A percentile compares a stretch with the other conserved stretches of the same genome.
Evolutionary conservation across 352 stramenopile species (phyloP).

Genomic region (Thalassiosira livingstoniorum): DNA sequence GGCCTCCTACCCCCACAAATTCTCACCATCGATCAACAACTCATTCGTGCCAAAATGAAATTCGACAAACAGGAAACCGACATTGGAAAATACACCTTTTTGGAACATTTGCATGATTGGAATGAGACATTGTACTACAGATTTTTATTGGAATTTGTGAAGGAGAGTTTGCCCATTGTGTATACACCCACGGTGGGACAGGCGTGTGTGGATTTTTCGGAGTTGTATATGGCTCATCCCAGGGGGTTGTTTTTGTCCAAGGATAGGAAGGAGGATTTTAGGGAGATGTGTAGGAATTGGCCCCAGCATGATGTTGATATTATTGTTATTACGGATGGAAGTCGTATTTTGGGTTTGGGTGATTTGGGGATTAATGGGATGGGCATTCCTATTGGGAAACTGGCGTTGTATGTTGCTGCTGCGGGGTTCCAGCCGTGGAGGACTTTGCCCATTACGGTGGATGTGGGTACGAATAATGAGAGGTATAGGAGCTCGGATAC

Average conservation of each 20-base stretch:
- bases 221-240: neutral
- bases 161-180: conserved; percentile 94
- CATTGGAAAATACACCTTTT: conserved; percentile 94
- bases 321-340: conserved; percentile 97
- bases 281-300: conserved; percentile 96
- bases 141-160: conserved; percentile 88
- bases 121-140: conserved; percentile 97
- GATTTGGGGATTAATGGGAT: conserved; percentile 97
- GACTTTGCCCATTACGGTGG: conserved; percentile 93
- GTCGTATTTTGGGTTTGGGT: conserved; percentile 94
- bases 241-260: neutral
- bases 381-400: conserved; percentile 95
- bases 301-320: conserved; percentile 94
- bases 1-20: conserved; percentile 91
- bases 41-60: conserved; percentile 88
- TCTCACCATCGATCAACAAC: no score
- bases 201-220: conserved; percentile 88
- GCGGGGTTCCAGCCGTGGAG: conserved; percentile 90
- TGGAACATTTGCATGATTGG: conserved; percentile 94
- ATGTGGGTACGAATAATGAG: conserved; percentile 96
- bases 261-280: no score
- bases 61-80: conserved; percentile 89
- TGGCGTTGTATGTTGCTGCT: conserved; percentile 91
- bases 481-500: no score
- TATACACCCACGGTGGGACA: conserved; percentile 98